These are phyloP conservation scores for Theileria orientalis DNA, from an alignment of 169 alveolate species.

Conservation along the genomic window DNA sequence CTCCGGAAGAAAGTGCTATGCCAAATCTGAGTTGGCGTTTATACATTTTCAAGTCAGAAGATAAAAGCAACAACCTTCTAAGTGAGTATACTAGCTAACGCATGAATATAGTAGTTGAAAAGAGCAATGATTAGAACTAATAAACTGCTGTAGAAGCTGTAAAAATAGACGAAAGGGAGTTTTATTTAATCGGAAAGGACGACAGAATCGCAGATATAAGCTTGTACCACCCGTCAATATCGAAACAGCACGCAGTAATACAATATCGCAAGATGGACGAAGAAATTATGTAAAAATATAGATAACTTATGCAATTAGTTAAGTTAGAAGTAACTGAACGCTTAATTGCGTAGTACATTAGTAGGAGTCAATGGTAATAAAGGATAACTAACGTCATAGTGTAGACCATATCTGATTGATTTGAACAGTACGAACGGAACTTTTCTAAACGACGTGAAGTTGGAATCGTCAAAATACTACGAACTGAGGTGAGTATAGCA, in stretches of 20 bases:
- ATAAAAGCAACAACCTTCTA: constrained; percentile 2
- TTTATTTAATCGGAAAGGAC: constrained; percentile 91
- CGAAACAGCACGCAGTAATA: constrained; percentile 96
- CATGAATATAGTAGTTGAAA: too few species aligned
- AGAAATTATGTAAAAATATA: constrained; percentile 31
- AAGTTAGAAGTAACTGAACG: neutral
- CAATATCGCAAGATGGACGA: constrained; percentile 83
- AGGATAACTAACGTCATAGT: neutral
- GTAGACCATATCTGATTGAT: constrained; percentile 91
- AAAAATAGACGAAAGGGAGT: constrained; percentile 71
- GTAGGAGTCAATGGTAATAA: neutral
- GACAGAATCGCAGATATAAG: constrained; percentile 86
- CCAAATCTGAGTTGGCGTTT: constrained; percentile 83
- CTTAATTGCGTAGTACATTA: neutral
- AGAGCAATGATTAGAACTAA: constrained; percentile 4
- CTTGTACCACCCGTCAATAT: constrained; percentile 82
- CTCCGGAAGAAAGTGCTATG: constrained; percentile 76
- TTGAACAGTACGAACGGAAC: constrained; percentile 94
- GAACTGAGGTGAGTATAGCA: constrained; percentile 77
- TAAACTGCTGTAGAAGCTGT: constrained; percentile 64
- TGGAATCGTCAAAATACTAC: constrained; percentile 89
- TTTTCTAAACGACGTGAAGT: constrained; percentile 84
- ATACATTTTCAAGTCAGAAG: constrained; percentile 74
- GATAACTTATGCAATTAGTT: neutral
- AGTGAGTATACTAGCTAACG: neutral